A percentile compares a stretch with the other conserved stretches of the same genome.
phyloP scores from a whole-genome alignment of 345 rosid species.

The Trapa bicornis region DNA sequence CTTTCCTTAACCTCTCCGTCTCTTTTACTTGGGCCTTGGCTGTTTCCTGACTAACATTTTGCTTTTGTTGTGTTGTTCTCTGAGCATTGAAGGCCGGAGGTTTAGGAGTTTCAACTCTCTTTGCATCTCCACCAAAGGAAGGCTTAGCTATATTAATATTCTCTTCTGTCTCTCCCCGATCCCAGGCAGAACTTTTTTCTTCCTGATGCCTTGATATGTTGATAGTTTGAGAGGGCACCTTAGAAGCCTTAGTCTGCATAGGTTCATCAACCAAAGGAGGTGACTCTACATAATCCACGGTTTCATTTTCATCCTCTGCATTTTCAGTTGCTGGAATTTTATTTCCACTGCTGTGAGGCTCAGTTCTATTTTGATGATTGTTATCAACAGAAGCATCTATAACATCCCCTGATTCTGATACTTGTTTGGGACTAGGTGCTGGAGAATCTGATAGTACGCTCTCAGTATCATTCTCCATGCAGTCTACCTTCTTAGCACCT shows the following conservation, averaged over 20 bases:
- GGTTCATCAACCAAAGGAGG: constrained; percentile 9
- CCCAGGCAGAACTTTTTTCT: constrained; percentile 16
- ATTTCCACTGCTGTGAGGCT: constrained; percentile 14
- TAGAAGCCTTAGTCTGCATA: constrained; percentile 18
- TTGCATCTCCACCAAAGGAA: constrained; percentile 22
- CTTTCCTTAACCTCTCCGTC: constrained; percentile 43
- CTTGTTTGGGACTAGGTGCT: constrained; percentile 17
- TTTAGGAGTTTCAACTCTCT: constrained; percentile 17
- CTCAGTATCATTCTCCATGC: constrained; percentile 13
- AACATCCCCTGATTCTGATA: constrained; percentile 15
- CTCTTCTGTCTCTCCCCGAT: constrained; percentile 21
- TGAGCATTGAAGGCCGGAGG: constrained; percentile 16
- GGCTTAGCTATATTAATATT: constrained; percentile 14
- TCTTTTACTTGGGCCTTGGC: constrained; percentile 34
- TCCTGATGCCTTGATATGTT: constrained; percentile 22
- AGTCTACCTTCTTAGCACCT: constrained; percentile 12
- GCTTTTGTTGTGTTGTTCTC: constrained; percentile 19
- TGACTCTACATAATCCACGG: constrained; percentile 12
- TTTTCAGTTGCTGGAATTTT: constrained; percentile 17
- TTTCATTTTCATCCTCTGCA: constrained; percentile 7
- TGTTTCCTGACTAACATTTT: constrained; percentile 19
- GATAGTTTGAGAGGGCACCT: constrained; percentile 11
- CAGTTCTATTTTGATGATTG: constrained; percentile 15
- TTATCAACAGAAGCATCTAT: constrained; percentile 17
- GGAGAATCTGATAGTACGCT: constrained; percentile 16